These are phyloP conservation scores for Dipodascus albidus DNA, from an alignment of 805 yeast genomes.

Conservation along the genomic window DNA sequence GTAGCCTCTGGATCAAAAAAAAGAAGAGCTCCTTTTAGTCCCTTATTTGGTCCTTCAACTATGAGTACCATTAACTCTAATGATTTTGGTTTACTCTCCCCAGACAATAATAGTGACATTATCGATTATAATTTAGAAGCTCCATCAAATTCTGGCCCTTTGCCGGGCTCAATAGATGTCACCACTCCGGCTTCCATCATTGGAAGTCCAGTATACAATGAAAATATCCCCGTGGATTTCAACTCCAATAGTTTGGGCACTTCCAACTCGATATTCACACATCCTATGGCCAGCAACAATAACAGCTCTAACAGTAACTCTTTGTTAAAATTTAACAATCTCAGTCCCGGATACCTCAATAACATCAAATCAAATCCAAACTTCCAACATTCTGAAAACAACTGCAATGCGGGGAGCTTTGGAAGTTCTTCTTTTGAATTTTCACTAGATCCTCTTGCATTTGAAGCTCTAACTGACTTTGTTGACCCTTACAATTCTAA, in stretches of 20 bases:
- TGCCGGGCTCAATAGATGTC: neutral
- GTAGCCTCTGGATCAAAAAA: neutral
- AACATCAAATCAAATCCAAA: neutral
- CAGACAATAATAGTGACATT: neutral
- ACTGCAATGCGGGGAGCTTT: neutral
- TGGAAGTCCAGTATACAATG: conserved; percentile 1
- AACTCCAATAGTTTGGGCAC: too few relatives aligned
- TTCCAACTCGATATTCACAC: neutral
- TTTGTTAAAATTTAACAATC: neutral
- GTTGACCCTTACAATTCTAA: neutral
- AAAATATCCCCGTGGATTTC: neutral
- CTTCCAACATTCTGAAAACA: neutral
- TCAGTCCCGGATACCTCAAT: neutral
- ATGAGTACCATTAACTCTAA: neutral
- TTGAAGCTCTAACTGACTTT: conserved; percentile 30
- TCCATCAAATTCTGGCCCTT: neutral
- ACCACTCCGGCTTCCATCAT: neutral
- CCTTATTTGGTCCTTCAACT: neutral
- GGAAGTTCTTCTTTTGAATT: conserved; percentile 24
- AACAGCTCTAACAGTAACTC: neutral
- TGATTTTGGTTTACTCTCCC: neutral
- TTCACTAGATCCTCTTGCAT: conserved; percentile 36
- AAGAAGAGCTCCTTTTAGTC: neutral
- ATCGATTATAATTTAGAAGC: neutral
- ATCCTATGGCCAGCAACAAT: neutral